Conservation (phyloP, 305 asterid species). For the Fraxinus velutina region DNA sequence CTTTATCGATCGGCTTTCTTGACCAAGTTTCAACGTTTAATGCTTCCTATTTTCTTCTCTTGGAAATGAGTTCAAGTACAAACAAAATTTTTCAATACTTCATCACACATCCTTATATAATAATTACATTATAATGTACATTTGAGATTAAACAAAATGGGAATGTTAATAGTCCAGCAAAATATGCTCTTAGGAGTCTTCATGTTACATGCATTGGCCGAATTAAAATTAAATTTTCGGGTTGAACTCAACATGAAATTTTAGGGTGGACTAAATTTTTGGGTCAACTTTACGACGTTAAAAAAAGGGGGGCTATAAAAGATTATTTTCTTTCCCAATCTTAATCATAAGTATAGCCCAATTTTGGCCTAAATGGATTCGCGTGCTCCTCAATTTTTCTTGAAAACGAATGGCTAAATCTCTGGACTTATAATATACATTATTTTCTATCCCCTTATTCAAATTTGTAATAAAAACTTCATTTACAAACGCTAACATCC, state of each 20-base stretch:
- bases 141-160: neutral
- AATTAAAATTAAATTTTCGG: no score
- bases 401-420: neutral
- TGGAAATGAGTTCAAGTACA: slow-evolving; percentile 19
- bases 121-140: neutral
- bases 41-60: neutral
- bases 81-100: neutral
- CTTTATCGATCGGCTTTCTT: neutral
- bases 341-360: no score
- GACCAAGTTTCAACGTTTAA: neutral
- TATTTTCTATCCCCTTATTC: neutral
- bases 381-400: neutral
- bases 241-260: no score
- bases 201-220: no score
- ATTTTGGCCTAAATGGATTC: neutral
- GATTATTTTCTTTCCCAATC: no score
- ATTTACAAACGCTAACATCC: neutral
- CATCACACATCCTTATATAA: neutral
- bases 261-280: neutral
- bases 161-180: no score
- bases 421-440: neutral
- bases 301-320: no score
- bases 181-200: no score
- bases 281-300: no score
- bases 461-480: neutral